These are phyloP conservation scores for Boletus hoseneyae DNA, from an alignment of 1,284 basidiomycete genomes.

Conservation along the genomic window DNA sequence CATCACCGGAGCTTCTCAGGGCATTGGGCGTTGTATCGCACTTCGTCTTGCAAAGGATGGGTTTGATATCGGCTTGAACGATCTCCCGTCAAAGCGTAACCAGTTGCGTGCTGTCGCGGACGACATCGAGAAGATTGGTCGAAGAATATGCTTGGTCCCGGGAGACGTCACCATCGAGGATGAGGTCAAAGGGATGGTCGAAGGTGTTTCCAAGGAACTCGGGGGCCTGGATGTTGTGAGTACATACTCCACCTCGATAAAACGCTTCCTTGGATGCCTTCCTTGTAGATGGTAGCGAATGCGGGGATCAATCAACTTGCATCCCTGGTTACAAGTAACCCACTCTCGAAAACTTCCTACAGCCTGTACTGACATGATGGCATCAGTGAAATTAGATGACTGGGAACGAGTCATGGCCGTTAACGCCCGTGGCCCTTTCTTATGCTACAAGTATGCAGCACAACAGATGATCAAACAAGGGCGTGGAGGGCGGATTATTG, in stretches of 20 bases:
- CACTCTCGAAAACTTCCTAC: neutral
- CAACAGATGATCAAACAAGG: constrained; percentile 35
- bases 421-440: constrained; percentile 29
- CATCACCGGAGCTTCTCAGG: constrained; percentile 9
- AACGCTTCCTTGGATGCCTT: neutral
- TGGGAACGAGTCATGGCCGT: constrained; percentile 26
- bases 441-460: constrained; percentile 34
- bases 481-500: constrained; percentile 36
- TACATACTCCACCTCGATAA: neutral
- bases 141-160: neutral
- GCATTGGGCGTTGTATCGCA: constrained; percentile 3
- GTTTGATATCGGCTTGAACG: constrained; percentile 10
- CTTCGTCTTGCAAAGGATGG: constrained; percentile 10
- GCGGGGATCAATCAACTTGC: neutral
- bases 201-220: neutral
- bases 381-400: constrained; percentile 19
- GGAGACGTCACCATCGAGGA: constrained; percentile 8
- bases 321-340: neutral
- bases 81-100: constrained; percentile 2
- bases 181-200: constrained; percentile 9
- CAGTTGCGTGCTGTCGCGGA: constrained; percentile 1
- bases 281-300: constrained; percentile 15
- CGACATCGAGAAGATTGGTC: constrained; percentile 8
- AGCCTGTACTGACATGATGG: neutral
- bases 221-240: constrained; percentile 13